A percentile compares a stretch with the other conserved stretches of the same genome.
phyloP scores from a whole-genome alignment of 2,329 filamentous ascomycete genomes.

The Pezicula radicicola region DNA sequence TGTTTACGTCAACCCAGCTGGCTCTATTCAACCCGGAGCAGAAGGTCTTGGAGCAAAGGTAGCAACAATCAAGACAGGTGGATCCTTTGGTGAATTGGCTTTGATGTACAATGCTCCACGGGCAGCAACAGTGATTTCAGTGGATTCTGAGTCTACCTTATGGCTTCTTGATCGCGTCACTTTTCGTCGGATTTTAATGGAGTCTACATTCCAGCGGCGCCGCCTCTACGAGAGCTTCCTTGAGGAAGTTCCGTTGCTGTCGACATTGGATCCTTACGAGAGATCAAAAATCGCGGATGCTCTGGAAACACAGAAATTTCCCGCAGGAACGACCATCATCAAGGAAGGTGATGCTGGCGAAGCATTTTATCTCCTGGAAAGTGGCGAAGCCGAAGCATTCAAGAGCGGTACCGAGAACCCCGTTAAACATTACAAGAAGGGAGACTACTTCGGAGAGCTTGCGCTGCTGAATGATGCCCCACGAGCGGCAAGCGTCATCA shows the following conservation, averaged over 20 bases:
- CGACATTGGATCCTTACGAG: slow-evolving; percentile 84
- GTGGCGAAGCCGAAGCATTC: slow-evolving; percentile 81
- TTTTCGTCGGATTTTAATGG: slow-evolving; percentile 97
- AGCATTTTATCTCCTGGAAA: slow-evolving; percentile 87
- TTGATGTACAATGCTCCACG: slow-evolving; percentile 98
- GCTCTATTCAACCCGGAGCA: slow-evolving; percentile 73
- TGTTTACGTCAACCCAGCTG: slow-evolving; percentile 80
- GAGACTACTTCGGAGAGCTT: slow-evolving; percentile 96
- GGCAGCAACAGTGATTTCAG: slow-evolving; percentile 87
- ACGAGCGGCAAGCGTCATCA: slow-evolving; percentile 83
- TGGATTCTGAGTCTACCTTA: slow-evolving; percentile 73
- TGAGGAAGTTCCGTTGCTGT: slow-evolving; percentile 85
- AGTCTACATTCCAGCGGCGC: slow-evolving; percentile 91
- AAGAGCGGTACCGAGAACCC: slow-evolving; percentile 69
- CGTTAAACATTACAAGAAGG: slow-evolving; percentile 82
- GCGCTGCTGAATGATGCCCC: slow-evolving; percentile 92
- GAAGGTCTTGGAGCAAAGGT: slow-evolving; percentile 84
- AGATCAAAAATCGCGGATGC: slow-evolving; percentile 97
- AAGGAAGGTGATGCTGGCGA: slow-evolving; percentile 87
- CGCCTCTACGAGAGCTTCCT: slow-evolving; percentile 98
- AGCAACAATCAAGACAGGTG: slow-evolving; percentile 77
- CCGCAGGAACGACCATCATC: slow-evolving; percentile 80
- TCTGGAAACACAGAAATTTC: slow-evolving; percentile 84
- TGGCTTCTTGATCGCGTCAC: slow-evolving; percentile 96
- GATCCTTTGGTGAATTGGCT: slow-evolving; percentile 93